A percentile compares a stretch with the other conserved stretches of the same genome.
phyloP scores from a whole-genome alignment of 495 filamentous ascomycete species.

The Niebla homalea region DNA sequence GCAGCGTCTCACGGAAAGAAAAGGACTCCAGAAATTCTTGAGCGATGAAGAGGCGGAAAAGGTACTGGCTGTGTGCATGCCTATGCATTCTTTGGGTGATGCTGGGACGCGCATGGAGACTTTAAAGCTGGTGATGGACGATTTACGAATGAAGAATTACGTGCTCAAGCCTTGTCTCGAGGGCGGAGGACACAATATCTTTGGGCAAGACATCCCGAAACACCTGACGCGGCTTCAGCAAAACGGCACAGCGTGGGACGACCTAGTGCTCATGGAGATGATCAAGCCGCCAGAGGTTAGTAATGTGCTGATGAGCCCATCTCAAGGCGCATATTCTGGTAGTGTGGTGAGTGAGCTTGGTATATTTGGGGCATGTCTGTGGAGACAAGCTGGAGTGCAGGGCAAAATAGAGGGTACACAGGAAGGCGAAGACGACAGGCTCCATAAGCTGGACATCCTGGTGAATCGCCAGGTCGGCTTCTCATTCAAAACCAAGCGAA shows the following conservation, averaged over 20 bases:
- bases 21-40: slow-evolving; percentile 50
- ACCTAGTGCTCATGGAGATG: slow-evolving; percentile 77
- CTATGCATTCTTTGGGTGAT: slow-evolving; percentile 62
- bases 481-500: slow-evolving; percentile 68
- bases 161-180: slow-evolving; percentile 84
- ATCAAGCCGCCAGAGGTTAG: slow-evolving; percentile 48
- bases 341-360: background rate
- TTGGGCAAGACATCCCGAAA: slow-evolving; percentile 54
- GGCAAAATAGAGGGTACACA: too few relatives aligned
- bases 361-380: background rate
- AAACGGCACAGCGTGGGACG: slow-evolving; percentile 43
- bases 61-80: slow-evolving; percentile 52
- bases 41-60: slow-evolving; percentile 21
- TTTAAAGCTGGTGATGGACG: slow-evolving; percentile 47
- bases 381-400: background rate
- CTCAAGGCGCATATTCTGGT: background rate
- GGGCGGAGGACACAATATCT: slow-evolving; percentile 80
- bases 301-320: background rate
- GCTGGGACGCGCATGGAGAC: slow-evolving; percentile 50
- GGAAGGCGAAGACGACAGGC: too few relatives aligned
- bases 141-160: slow-evolving; percentile 41
- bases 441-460: slow-evolving; percentile 46
- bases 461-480: slow-evolving; percentile 63
- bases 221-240: slow-evolving; percentile 45
- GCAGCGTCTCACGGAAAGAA: slow-evolving; percentile 59